phyloP scores from a whole-genome alignment of 306 rosid genomes.

The Erythrophleum fordii region DNA sequence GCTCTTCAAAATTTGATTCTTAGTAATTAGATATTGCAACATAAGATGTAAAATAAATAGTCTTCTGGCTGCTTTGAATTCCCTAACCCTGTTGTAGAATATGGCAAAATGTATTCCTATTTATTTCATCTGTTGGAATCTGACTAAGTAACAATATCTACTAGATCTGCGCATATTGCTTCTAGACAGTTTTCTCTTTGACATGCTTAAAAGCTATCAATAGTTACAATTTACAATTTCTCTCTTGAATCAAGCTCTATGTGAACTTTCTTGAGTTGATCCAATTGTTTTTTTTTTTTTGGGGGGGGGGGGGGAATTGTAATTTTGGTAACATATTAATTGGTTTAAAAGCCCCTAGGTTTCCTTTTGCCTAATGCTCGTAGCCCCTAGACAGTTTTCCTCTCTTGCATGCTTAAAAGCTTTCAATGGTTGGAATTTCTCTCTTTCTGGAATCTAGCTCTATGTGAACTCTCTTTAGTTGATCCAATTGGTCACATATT shows the following conservation, averaged over 20 bases:
- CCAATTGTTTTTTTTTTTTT: too few species aligned
- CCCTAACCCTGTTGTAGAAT: not conserved
- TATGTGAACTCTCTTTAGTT: not conserved
- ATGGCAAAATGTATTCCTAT: not conserved
- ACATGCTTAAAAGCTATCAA: not conserved
- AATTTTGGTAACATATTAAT: too few species aligned
- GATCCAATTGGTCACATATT: not conserved
- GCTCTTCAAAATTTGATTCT: not conserved
- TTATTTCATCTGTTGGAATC: not conserved
- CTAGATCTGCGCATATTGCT: not conserved
- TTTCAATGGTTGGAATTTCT: constrained; percentile 10
- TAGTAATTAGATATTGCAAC: not conserved
- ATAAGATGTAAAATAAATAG: constrained; percentile 10
- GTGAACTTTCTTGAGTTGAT: not conserved
- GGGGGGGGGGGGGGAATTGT: too few species aligned
- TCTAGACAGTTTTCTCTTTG: not conserved
- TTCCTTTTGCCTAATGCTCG: not conserved
- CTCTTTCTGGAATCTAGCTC: not conserved
- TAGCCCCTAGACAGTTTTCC: constrained; percentile 8
- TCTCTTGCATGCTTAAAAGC: constrained; percentile 16
- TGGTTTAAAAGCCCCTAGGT: constrained; percentile 19
- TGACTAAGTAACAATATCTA: not conserved
- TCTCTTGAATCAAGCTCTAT: not conserved
- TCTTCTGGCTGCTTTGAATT: constrained; percentile 19
- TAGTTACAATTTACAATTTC: not conserved